Evolutionary conservation across 208 protist genomes (phyloP).

Genomic region (Leishmania mexicana): DNA sequence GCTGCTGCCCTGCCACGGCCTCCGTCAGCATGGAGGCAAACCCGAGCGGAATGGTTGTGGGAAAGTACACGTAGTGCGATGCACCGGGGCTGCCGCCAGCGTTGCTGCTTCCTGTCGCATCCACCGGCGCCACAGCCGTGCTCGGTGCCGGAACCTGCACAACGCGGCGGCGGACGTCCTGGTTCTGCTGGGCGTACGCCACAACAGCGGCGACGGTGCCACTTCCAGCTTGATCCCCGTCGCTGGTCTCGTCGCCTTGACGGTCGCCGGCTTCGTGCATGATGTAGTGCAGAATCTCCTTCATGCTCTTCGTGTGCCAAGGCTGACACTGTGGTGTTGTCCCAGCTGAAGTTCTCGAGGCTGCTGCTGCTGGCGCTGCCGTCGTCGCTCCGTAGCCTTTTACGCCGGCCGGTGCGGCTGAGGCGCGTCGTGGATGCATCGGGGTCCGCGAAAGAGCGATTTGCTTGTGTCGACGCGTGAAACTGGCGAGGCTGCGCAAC

Average conservation of each 20-base stretch:
- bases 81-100: not conserved
- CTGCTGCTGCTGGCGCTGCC: too few relatives aligned
- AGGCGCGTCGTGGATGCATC: not conserved
- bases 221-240: not conserved
- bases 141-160: not conserved
- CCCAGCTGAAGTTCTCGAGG: not conserved
- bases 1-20: constrained; percentile 15
- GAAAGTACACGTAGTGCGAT: constrained; percentile 23
- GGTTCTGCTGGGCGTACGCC: constrained; percentile 28
- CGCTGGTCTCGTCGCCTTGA: not conserved
- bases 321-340: not conserved
- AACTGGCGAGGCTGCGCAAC: constrained; percentile 59
- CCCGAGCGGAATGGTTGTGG: constrained; percentile 45
- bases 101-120: not conserved
- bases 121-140: not conserved
- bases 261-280: constrained; percentile 26
- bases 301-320: constrained; percentile 21
- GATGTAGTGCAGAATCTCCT: constrained; percentile 36
- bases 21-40: constrained; percentile 30
- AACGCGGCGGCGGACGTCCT: constrained; percentile 34
- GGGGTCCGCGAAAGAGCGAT: constrained; percentile 29
- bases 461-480: constrained; percentile 47
- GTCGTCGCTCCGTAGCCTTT: not conserved
- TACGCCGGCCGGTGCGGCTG: not conserved
- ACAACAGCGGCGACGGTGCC: not conserved